phyloP scores from a whole-genome alignment of 208 protist species.

The Novymonas esmeraldas region DNA sequence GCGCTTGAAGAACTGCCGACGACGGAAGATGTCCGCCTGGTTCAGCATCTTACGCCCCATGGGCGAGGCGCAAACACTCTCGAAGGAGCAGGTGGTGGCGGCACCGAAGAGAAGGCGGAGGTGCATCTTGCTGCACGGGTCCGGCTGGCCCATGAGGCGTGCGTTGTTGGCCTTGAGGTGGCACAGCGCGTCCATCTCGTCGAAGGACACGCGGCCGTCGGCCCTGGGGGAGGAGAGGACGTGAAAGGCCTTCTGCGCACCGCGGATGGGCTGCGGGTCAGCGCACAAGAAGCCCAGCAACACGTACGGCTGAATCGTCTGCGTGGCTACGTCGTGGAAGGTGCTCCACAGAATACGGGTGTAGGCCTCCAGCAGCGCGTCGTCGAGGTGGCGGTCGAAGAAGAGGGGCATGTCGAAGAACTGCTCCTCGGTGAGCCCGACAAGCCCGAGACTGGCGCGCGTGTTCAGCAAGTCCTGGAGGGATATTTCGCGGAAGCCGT shows the following conservation, averaged over 20 bases:
- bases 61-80: constrained; percentile 54
- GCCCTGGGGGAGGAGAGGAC: constrained; percentile 33
- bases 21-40: constrained; percentile 57
- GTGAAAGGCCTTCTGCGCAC: constrained; percentile 85
- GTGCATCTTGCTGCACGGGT: constrained; percentile 64
- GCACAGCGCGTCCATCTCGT: constrained; percentile 30
- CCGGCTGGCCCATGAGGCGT: constrained; percentile 45
- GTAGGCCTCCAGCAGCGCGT: constrained; percentile 61
- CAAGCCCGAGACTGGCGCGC: constrained; percentile 39
- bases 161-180: constrained; percentile 74
- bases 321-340: constrained; percentile 44
- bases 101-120: constrained; percentile 59
- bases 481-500: constrained; percentile 52
- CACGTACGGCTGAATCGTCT: constrained; percentile 46
- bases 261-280: constrained; percentile 80
- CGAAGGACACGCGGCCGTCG: constrained; percentile 27
- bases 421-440: constrained; percentile 39
- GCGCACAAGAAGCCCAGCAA: constrained; percentile 80
- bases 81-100: constrained; percentile 45
- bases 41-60: constrained; percentile 89
- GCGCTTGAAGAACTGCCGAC: constrained; percentile 60
- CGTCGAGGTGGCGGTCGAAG: constrained; percentile 52
- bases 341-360: constrained; percentile 70
- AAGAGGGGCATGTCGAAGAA: constrained; percentile 73
- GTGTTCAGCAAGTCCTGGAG: constrained; percentile 60